Conservation (phyloP, 305 asterid genomes). For the Fraxinus albicans region DNA sequence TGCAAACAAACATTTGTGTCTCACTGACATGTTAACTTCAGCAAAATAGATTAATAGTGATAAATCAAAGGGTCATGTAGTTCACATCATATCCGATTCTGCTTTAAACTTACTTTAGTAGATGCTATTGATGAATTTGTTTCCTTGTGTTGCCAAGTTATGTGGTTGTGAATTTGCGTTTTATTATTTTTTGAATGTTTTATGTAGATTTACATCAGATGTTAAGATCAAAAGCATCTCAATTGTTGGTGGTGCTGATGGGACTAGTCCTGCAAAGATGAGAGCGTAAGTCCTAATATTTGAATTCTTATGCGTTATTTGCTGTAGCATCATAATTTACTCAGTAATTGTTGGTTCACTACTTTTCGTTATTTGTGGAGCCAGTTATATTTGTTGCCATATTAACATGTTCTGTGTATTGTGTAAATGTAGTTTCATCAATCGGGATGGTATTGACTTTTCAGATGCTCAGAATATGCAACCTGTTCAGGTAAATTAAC, state of each 20-base stretch:
- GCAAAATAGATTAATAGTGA: not conserved
- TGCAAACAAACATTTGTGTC: not conserved
- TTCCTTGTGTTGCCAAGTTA: not conserved
- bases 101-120: not conserved
- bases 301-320: not conserved
- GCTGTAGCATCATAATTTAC: not conserved
- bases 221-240: conserved; percentile 96
- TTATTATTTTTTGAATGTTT: conserved; percentile 12
- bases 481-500: conserved; percentile 68
- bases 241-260: conserved; percentile 90
- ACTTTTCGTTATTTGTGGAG: conserved; percentile 6
- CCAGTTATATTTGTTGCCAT: conserved; percentile 14
- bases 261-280: conserved; percentile 94
- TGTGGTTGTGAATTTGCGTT: conserved; percentile 3
- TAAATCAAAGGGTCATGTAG: not conserved
- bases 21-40: not conserved
- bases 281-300: conserved; percentile 72
- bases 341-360: not conserved
- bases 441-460: conserved; percentile 92
- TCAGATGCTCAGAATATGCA: conserved; percentile 95
- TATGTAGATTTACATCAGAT: conserved; percentile 84
- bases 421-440: conserved; percentile 65
- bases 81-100: not conserved
- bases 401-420: conserved; percentile 19
- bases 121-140: conserved; percentile 8